phyloP scores from a whole-genome alignment of 192 early-diverging fungal genomes.

The Coemansia biformis region DNA sequence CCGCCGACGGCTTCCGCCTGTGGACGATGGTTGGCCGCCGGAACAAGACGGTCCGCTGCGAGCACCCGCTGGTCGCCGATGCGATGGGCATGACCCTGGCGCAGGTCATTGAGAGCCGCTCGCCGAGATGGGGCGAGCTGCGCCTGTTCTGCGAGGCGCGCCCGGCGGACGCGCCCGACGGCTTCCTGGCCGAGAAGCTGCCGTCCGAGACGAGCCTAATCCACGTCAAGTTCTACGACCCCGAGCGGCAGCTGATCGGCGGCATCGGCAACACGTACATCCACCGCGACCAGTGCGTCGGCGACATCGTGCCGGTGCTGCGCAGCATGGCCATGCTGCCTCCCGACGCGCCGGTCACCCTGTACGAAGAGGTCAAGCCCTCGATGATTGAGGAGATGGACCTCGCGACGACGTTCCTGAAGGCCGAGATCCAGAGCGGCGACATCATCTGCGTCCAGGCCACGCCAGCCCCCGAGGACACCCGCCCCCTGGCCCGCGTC shows the following conservation, averaged over 20 bases:
- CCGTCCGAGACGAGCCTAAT: conserved; percentile 51
- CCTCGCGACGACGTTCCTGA: conserved; percentile 54
- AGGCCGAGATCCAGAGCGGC: conserved; percentile 85
- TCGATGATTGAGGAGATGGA: conserved; percentile 81
- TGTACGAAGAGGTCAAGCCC: conserved; percentile 93
- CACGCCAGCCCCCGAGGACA: neutral
- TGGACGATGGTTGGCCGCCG: conserved; percentile 86
- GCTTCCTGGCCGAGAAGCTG: conserved; percentile 6
- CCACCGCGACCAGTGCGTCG: conserved; percentile 50
- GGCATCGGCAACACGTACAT: conserved; percentile 57
- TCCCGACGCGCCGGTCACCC: conserved; percentile 52
- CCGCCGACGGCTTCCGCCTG: conserved; percentile 59
- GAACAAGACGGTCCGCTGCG: conserved; percentile 87
- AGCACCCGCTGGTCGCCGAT: conserved; percentile 51
- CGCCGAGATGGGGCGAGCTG: conserved; percentile 34
- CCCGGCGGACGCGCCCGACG: conserved; percentile 9
- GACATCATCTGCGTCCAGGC: conserved; percentile 88
- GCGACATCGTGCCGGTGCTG: conserved; percentile 57
- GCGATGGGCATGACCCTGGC: conserved; percentile 23
- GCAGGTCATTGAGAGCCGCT: conserved; percentile 31
- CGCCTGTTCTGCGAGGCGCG: conserved; percentile 53
- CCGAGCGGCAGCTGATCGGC: conserved; percentile 53
- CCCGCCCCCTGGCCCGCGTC: conserved; percentile 35
- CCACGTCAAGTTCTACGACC: conserved; percentile 85
- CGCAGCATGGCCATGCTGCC: conserved; percentile 54